Evolutionary conservation across 176 grass and related monocot genomes (phyloP).

Genomic region (Panicum miliaceum): DNA sequence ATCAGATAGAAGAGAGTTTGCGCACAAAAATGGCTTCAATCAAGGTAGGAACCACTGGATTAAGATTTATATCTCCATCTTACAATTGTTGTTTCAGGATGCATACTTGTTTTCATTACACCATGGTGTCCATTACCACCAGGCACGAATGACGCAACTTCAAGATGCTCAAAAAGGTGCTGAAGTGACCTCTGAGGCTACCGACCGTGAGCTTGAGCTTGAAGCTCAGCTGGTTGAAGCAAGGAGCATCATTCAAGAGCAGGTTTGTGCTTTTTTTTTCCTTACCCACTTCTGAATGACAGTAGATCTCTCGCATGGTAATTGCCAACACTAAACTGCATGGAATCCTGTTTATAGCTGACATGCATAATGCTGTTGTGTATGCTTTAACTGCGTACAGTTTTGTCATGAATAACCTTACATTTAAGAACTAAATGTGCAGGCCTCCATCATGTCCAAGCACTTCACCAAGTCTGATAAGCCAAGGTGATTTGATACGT

Average conservation of each 20-base stretch:
- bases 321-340: conserved; percentile 8
- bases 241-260: conserved; percentile 99
- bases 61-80: not conserved
- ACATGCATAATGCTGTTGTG: not conserved
- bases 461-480: conserved; percentile 91
- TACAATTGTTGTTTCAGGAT: conserved; percentile 14
- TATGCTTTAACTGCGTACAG: not conserved
- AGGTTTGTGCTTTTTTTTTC: conserved; percentile 52
- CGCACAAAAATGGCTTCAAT: conserved; percentile 99
- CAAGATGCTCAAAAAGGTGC: conserved; percentile 99
- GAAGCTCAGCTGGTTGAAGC: conserved; percentile 99
- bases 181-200: conserved; percentile 95
- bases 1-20: conserved; percentile 99
- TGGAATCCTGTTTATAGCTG: conserved; percentile 28
- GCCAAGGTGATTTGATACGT: conserved; percentile 65
- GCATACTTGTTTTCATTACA: conserved; percentile 7
- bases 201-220: conserved; percentile 95
- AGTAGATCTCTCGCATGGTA: conserved; percentile 23
- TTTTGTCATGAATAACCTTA: conserved; percentile 21
- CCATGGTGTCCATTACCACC: not conserved
- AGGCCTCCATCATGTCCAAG: conserved; percentile 98
- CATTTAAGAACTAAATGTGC: conserved; percentile 48
- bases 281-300: not conserved
- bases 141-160: conserved; percentile 91
- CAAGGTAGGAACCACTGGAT: conserved; percentile 60